Base-by-base conservation (phyloP, 257 asterid species). In the Solanum peruvianum region DNA sequence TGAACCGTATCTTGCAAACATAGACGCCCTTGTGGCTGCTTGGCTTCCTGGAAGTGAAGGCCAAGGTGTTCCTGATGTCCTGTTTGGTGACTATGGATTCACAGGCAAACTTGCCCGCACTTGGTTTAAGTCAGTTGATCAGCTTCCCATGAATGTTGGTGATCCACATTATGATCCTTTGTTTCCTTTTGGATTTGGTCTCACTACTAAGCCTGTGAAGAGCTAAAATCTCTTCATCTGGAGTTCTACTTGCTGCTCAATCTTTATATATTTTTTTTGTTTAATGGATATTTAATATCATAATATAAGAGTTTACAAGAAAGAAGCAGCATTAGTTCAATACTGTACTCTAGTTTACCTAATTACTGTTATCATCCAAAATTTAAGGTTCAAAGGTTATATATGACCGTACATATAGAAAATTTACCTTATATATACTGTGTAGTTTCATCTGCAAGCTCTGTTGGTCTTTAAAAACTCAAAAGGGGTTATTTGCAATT, bases 11-110 rank as follows among this genome's bases (percentile, higher is more conserved):
- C 78, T 93, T 13, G 88, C 75, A 41, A 88, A 87, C 42, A 93
- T 93, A 20, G 93, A 91, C 49, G 94, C 96, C 3, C 45, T 93
- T 12, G 91, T 93, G 60, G 95, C 95, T 44, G 95, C 95, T 10
- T 93, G 96, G 96, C 94, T 93, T 1, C 96, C 93, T 0, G 96
- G 96, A 70, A 92, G 93, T 0, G 96, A 93, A 87, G 95, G 93
- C 13, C 94, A 92, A 41, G 96, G 96, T 21, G 83, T 93, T 37
- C 88, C 93, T 1, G 96, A 93, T 87, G 94, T 91, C 9, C 33
- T 93, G 88, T 93, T 87, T 82, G 96, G 96, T 2, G 92, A 86
- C 31, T 92, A 90, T 6, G 93, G 93, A 7, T 93, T 93, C 58
- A 91, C 91, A 18, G 94, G 96, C 11, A 92, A 88, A 86, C 91